Conservation (phyloP, 2,329 filamentous ascomycete genomes). For the Sarocladiaceae sp. region DNA sequence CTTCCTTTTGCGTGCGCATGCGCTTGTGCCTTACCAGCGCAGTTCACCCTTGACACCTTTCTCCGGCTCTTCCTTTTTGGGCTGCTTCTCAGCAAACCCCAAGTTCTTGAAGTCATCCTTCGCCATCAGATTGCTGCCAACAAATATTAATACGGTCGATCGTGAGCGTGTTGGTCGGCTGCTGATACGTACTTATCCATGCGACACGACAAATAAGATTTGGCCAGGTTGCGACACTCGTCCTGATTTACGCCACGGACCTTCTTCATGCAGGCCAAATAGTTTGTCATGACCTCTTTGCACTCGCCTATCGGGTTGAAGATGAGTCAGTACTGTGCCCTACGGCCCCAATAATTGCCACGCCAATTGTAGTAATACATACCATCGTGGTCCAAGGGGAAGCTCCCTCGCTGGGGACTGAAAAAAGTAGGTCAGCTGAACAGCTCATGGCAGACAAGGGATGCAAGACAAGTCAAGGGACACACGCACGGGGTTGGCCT, state of each 20-base stretch:
- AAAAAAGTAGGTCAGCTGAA: constrained; percentile 1
- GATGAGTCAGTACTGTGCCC: neutral
- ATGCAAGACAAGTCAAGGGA: constrained; percentile 3
- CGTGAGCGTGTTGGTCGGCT: neutral
- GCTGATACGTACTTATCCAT: constrained; percentile 75
- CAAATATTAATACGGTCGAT: neutral
- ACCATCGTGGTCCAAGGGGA: constrained; percentile 92
- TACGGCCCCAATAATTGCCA: constrained; percentile 5
- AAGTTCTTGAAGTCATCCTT: constrained; percentile 93
- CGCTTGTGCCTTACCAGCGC: constrained; percentile 24
- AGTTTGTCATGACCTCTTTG: constrained; percentile 80
- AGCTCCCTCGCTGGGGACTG: constrained; percentile 87
- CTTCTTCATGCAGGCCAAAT: constrained; percentile 82
- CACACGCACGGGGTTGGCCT: constrained; percentile 66
- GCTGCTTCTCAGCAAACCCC: constrained; percentile 54
- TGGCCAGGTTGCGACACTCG: constrained; percentile 80
- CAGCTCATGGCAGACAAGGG: neutral
- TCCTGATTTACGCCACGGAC: constrained; percentile 80
- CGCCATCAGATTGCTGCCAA: constrained; percentile 87
- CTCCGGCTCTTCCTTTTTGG: constrained; percentile 21
- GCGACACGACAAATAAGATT: constrained; percentile 82
- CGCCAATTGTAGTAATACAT: constrained; percentile 17
- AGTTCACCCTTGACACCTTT: constrained; percentile 33
- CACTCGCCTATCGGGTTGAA: constrained; percentile 67
- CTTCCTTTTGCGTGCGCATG: neutral